Conservation (phyloP, 2,329 filamentous ascomycete genomes). For the Diaporthe helianthi region DNA sequence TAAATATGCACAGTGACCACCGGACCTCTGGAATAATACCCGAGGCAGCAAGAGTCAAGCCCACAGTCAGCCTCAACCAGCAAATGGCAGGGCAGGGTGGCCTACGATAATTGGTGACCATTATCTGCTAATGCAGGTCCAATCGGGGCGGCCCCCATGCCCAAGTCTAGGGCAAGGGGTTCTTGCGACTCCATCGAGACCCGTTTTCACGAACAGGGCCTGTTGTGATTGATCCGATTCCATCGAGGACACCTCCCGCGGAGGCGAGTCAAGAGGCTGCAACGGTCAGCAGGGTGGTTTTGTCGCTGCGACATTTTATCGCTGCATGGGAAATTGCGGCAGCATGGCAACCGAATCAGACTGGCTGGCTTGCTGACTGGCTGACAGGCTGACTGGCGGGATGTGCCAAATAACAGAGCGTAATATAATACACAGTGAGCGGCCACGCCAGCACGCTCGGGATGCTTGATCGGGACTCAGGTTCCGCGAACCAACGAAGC, state of each 20-base stretch:
- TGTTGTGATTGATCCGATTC: conserved; percentile 25
- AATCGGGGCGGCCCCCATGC: conserved; percentile 31
- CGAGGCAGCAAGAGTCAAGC: conserved; percentile 26
- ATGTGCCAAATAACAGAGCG: conserved; percentile 20
- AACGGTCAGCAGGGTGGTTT: conserved; percentile 6
- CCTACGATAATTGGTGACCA: conserved; percentile 30
- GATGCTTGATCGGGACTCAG: conserved; percentile 14
- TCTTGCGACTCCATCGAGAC: conserved; percentile 29
- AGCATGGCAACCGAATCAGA: not conserved
- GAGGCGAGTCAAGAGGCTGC: conserved; percentile 23
- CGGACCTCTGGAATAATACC: conserved; percentile 28
- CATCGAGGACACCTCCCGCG: conserved; percentile 15
- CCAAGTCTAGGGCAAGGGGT: conserved; percentile 23
- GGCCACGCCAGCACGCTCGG: not conserved
- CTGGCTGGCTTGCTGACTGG: no score
- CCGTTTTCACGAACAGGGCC: conserved; percentile 29
- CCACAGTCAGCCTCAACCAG: conserved; percentile 30
- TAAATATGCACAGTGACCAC: conserved; percentile 18
- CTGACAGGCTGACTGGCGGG: no score
- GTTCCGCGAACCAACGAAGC: conserved; percentile 16
- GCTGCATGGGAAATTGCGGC: conserved; percentile 28
- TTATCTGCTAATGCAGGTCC: conserved; percentile 34
- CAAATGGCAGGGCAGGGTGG: conserved; percentile 25
- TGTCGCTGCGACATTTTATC: conserved; percentile 22
- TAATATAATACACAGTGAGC: not conserved